A percentile compares a stretch with the other conserved stretches of the same genome.
phyloP scores from a whole-genome alignment of 75 land plant species.

The Pinus albicaulis region DNA sequence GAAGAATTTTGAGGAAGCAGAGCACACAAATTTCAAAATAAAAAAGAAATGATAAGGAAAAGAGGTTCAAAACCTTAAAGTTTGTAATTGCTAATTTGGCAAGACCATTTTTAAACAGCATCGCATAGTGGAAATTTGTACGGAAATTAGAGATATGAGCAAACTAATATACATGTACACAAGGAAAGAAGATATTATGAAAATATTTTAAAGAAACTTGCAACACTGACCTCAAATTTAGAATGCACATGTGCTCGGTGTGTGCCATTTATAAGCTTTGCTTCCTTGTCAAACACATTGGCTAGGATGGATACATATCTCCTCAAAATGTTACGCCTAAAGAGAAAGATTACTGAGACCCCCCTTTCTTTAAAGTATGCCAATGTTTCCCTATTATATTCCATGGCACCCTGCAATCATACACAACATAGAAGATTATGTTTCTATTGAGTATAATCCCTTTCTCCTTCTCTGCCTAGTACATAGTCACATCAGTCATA shows the following conservation, averaged over 20 bases:
- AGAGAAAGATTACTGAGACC: slow-evolving; percentile 38
- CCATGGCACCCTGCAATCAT: slow-evolving; percentile 44
- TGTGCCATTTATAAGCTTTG: slow-evolving; percentile 39
- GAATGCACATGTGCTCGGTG: slow-evolving; percentile 48
- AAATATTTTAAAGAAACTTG: not conserved
- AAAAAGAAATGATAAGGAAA: not conserved
- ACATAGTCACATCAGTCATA: not conserved
- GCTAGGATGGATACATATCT: slow-evolving; percentile 43
- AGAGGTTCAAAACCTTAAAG: not conserved
- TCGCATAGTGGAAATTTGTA: not conserved
- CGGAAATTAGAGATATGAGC: not conserved
- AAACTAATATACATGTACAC: not conserved
- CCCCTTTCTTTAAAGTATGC: slow-evolving; percentile 35
- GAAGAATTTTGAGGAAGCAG: not conserved
- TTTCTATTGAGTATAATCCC: not conserved
- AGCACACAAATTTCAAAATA: not conserved
- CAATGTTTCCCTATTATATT: slow-evolving; percentile 29
- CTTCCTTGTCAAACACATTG: slow-evolving; percentile 32
- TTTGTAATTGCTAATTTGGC: not conserved
- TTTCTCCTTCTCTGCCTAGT: not conserved
- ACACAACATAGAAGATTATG: not conserved
- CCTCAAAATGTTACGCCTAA: slow-evolving; percentile 36
- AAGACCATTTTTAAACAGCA: not conserved
- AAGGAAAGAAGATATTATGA: not conserved
- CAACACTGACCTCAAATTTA: slow-evolving; percentile 30